Evolutionary conservation across 2,329 filamentous ascomycete genomes (phyloP).

Genomic region (Cordyceps javanica): DNA sequence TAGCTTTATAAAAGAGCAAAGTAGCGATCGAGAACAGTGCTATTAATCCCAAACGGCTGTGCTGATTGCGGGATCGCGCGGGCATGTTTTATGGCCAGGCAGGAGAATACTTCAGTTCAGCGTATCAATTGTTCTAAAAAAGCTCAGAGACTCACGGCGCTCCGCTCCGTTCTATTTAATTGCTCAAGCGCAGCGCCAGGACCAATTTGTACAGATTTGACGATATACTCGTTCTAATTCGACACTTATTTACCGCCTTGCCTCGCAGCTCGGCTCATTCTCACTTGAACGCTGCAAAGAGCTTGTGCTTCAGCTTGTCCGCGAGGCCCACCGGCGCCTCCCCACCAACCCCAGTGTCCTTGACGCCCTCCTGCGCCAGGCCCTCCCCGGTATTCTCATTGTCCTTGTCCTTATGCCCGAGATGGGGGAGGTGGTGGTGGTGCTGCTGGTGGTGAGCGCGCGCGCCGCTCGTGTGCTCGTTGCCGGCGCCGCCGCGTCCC

Average conservation of each 20-base stretch:
- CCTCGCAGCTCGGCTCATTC: not conserved
- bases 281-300: constrained; percentile 43
- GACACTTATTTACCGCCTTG: not conserved
- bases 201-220: too few relatives aligned
- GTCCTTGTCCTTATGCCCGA: constrained; percentile 20
- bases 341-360: constrained; percentile 19
- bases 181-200: too few relatives aligned
- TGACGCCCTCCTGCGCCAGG: constrained; percentile 22
- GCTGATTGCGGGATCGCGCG: too few relatives aligned
- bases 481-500: constrained; percentile 55
- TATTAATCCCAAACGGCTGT: too few relatives aligned
- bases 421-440: too few relatives aligned
- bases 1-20: constrained; percentile 24
- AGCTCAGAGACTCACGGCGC: too few relatives aligned
- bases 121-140: too few relatives aligned
- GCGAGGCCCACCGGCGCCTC: constrained; percentile 39
- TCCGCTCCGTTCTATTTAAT: too few relatives aligned
- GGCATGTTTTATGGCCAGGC: too few relatives aligned
- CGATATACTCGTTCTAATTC: not conserved
- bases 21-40: not conserved
- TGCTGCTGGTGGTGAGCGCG: constrained; percentile 6
- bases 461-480: constrained; percentile 35
- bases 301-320: constrained; percentile 52
- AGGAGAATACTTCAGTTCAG: too few relatives aligned
- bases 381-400: constrained; percentile 19